Percentiles rank a stretch among this genome's conserved stretches.
These are phyloP conservation scores for Lycium barbarum DNA, from an alignment of 257 asterid species.

Conservation along the genomic window DNA sequence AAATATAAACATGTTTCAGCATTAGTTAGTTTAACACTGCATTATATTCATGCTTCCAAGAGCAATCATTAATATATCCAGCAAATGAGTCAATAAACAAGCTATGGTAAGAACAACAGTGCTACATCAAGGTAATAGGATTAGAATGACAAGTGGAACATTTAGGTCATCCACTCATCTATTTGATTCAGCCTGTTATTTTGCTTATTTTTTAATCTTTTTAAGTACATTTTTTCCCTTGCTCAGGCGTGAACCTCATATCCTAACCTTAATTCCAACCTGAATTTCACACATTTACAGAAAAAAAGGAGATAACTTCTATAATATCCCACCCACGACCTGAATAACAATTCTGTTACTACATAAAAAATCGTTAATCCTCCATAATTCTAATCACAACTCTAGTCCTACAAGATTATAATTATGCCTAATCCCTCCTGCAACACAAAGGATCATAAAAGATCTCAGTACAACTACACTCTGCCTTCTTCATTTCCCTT, in stretches of 20 bases:
- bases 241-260: not conserved
- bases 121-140: not conserved
- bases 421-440: not conserved
- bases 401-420: not conserved
- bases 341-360: not conserved
- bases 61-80: slow-evolving; percentile 4
- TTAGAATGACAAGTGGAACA: not conserved
- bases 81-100: not conserved
- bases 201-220: not conserved
- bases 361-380: not conserved
- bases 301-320: not conserved
- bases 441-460: not conserved
- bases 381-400: not conserved
- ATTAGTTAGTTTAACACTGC: not conserved
- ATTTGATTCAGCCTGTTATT: not conserved
- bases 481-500: too few relatives aligned
- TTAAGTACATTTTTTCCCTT: not conserved
- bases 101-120: not conserved
- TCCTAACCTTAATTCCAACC: not conserved
- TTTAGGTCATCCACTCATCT: not conserved
- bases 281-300: slow-evolving; percentile 2
- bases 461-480: not conserved
- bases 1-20: slow-evolving; percentile 11
- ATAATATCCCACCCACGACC: not conserved
- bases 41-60: not conserved